Percentiles rank a stretch among this genome's conserved stretches.
Evolutionary conservation across 495 filamentous ascomycete species (phyloP).

Genomic region (Pyrenopolyporus hunteri): DNA sequence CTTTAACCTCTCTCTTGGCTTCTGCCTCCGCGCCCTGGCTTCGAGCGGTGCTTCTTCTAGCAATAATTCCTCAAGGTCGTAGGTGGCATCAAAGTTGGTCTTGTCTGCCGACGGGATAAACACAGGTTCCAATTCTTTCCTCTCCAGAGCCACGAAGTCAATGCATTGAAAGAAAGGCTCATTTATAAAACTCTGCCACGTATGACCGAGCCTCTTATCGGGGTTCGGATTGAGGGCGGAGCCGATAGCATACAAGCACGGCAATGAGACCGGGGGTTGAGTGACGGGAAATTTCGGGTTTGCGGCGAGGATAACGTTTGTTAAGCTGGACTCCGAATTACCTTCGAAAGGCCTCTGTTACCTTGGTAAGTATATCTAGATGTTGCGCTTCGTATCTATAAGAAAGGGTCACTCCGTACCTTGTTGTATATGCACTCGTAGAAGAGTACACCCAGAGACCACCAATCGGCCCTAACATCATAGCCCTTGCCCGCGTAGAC

Average conservation of each 20-base stretch:
- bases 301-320: slow-evolving; percentile 80
- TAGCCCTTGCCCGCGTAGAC: slow-evolving; percentile 92
- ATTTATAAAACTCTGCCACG: slow-evolving; percentile 79
- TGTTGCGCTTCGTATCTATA: background rate
- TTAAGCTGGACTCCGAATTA: slow-evolving; percentile 78
- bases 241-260: slow-evolving; percentile 84
- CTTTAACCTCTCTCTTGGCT: slow-evolving; percentile 86
- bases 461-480: slow-evolving; percentile 91
- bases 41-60: slow-evolving; percentile 95
- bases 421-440: slow-evolving; percentile 99
- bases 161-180: slow-evolving; percentile 88
- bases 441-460: slow-evolving; percentile 94
- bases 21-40: slow-evolving; percentile 88
- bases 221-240: slow-evolving; percentile 82
- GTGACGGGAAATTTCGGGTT: slow-evolving; percentile 88
- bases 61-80: slow-evolving; percentile 92
- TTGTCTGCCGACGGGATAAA: slow-evolving; percentile 95
- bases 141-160: slow-evolving; percentile 84
- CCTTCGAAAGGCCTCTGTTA: slow-evolving; percentile 85
- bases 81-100: slow-evolving; percentile 98
- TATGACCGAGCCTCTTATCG: slow-evolving; percentile 78
- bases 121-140: slow-evolving; percentile 88
- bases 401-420: slow-evolving; percentile 56
- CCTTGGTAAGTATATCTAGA: slow-evolving; percentile 36
- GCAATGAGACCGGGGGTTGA: slow-evolving; percentile 81